A percentile compares a stretch with the other conserved stretches of the same genome.
Conservation (phyloP, 225 moss, liverwort and hornwort genomes). For the Bryoerythrophyllum caledonicum region DNA sequence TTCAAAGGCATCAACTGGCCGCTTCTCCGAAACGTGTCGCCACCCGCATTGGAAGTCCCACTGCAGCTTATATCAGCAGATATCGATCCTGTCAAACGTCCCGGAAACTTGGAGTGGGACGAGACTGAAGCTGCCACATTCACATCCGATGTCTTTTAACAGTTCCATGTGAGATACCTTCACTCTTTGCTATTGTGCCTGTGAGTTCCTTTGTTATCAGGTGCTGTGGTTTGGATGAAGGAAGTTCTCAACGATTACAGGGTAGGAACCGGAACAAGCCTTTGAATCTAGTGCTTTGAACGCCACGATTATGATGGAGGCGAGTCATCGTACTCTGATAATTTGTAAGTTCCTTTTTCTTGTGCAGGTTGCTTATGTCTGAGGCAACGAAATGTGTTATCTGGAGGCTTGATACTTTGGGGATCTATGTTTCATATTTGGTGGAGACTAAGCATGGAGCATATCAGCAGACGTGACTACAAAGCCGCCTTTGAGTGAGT, state of each 20-base stretch:
- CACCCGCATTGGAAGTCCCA: conserved; percentile 36
- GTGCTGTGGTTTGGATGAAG: neutral
- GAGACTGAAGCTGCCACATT: conserved; percentile 31
- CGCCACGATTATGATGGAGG: neutral
- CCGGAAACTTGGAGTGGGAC: conserved; percentile 20
- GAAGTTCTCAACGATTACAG: neutral
- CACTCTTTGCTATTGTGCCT: conserved; percentile 1
- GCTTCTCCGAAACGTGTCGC: conserved; percentile 60
- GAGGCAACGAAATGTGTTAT: neutral
- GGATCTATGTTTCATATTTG: neutral
- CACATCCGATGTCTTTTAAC: conserved; percentile 32
- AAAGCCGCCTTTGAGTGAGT: conserved; percentile 6
- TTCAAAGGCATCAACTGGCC: conserved; percentile 77
- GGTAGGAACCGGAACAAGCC: neutral
- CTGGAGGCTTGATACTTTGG: neutral
- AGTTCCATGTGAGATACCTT: conserved; percentile 17
- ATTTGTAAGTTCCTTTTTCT: neutral
- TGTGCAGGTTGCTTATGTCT: conserved; percentile 10
- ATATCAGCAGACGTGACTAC: conserved; percentile 3
- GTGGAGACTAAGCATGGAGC: conserved; percentile 1
- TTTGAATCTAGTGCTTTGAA: neutral
- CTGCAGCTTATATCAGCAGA: conserved; percentile 26
- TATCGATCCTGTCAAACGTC: neutral
- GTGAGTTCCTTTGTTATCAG: neutral
- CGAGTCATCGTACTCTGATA: conserved; percentile 2